Evolutionary conservation across 805 yeast genomes (phyloP).

Genomic region (Peterozyma toletana): DNA sequence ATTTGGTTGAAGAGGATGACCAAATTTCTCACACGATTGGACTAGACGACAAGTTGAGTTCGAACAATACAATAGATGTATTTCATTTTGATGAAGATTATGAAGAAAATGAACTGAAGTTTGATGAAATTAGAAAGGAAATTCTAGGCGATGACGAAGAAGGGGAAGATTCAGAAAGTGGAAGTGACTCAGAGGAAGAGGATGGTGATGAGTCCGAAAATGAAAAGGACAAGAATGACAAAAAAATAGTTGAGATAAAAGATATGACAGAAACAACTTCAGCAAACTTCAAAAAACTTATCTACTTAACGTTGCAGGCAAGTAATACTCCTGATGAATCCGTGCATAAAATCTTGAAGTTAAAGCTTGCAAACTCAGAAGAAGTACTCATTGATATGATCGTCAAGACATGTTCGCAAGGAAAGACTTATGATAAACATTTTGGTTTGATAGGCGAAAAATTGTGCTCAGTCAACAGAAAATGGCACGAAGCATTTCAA

Average conservation of each 20-base stretch:
- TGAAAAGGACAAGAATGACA: conserved; percentile 12
- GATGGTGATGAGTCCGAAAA: conserved; percentile 12
- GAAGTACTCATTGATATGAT: conserved; percentile 62
- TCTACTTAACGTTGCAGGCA: conserved; percentile 81
- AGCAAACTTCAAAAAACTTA: conserved; percentile 61
- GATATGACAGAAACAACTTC: conserved; percentile 68
- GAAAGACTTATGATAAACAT: conserved; percentile 77
- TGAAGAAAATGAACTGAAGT: conserved; percentile 41
- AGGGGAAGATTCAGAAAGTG: conserved; percentile 14
- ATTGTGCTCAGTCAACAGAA: conserved; percentile 38
- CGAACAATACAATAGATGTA: conserved; percentile 6
- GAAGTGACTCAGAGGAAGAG: conserved; percentile 15
- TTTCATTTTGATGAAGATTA: conserved; percentile 46
- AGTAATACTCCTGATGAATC: conserved; percentile 91
- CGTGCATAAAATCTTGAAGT: conserved; percentile 69
- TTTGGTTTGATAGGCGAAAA: conserved; percentile 74
- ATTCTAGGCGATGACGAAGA: conserved; percentile 33
- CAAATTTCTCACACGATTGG: conserved; percentile 46
- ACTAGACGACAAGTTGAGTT: conserved; percentile 46
- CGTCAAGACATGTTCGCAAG: conserved; percentile 77
- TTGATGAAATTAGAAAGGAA: conserved; percentile 32
- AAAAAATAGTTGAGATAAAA: conserved; percentile 27
- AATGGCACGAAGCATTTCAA: conserved; percentile 55
- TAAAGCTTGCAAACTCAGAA: conserved; percentile 34
- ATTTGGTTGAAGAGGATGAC: conserved; percentile 60